Evolutionary conservation across 352 stramenopile genomes (phyloP).

Genomic region (Ophiocytium majus): DNA sequence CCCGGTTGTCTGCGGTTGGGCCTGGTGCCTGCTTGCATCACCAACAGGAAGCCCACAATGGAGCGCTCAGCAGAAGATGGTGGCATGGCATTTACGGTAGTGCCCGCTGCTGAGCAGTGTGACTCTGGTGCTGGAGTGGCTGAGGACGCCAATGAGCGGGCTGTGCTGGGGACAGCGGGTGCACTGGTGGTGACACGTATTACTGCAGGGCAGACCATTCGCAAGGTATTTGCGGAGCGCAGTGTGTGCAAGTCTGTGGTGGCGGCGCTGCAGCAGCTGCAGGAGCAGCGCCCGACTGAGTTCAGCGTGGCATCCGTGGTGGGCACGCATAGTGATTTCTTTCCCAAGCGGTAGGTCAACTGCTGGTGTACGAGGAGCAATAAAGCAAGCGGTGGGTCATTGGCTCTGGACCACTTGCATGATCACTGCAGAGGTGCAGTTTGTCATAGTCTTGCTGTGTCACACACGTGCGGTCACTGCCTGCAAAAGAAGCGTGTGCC

Average conservation of each 20-base stretch:
- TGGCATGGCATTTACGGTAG: background rate
- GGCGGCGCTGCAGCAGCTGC: background rate
- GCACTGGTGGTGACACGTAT: conserved; percentile 1
- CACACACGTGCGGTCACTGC: too few relatives aligned
- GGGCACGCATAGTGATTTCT: background rate
- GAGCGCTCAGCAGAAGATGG: background rate
- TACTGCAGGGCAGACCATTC: background rate
- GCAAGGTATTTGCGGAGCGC: conserved; percentile 10
- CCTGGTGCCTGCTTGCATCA: background rate
- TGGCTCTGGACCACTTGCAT: too few relatives aligned
- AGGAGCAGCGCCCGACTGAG: background rate
- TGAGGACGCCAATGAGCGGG: background rate
- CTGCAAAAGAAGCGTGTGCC: too few relatives aligned
- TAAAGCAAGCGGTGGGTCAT: too few relatives aligned
- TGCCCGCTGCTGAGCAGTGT: background rate
- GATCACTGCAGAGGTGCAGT: too few relatives aligned
- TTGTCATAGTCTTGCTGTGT: too few relatives aligned
- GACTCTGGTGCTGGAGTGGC: background rate
- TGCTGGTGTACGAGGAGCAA: too few relatives aligned
- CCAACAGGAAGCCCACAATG: conserved; percentile 9
- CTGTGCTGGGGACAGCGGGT: background rate
- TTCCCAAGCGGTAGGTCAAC: too few relatives aligned
- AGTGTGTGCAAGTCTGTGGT: conserved; percentile 2
- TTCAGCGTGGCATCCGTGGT: background rate
- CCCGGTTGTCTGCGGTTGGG: too few relatives aligned